Conservation (phyloP, 352 stramenopile species). For the Phytophthora pistaciae region DNA sequence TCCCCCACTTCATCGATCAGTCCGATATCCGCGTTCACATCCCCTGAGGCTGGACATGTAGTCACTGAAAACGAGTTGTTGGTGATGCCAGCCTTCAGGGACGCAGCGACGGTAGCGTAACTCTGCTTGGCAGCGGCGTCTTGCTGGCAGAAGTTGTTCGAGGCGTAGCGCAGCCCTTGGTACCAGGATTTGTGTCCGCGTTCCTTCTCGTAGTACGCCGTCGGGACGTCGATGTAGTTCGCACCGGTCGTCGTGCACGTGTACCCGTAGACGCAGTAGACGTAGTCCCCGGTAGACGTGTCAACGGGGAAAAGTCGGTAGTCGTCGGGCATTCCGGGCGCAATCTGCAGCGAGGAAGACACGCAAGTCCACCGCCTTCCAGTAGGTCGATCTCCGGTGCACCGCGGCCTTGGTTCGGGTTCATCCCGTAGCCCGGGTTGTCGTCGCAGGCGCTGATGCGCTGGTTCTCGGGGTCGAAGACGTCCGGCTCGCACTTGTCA, state of each 20-base stretch:
- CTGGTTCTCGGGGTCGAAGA: constrained; percentile 67
- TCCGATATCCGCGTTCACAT: constrained; percentile 46
- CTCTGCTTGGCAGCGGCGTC: constrained; percentile 24
- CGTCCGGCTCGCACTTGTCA: constrained; percentile 84
- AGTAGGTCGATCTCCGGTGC: constrained; percentile 96
- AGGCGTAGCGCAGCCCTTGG: constrained; percentile 47
- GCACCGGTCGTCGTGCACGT: constrained; percentile 34
- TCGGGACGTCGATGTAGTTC: constrained; percentile 48
- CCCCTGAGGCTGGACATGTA: constrained; percentile 41
- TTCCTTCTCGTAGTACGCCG: constrained; percentile 29
- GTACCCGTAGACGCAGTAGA: constrained; percentile 44
- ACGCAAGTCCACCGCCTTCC: constrained; percentile 90
- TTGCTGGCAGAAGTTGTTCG: constrained; percentile 46
- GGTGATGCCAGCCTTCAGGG: constrained; percentile 36
- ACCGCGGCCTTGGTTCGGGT: constrained; percentile 85
- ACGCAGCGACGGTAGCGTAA: constrained; percentile 29
- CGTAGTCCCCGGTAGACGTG: constrained; percentile 15
- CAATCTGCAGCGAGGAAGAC: constrained; percentile 92
- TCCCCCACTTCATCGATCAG: constrained; percentile 21
- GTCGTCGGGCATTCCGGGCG: constrained; percentile 68
- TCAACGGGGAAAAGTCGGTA: constrained; percentile 39
- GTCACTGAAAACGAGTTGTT: constrained; percentile 35
- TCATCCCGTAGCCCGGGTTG: constrained; percentile 91
- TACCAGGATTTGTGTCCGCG: constrained; percentile 52
- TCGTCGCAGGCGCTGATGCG: constrained; percentile 91